Conservation (phyloP, 2,329 filamentous ascomycete species). For the Alternaria sp. region DNA sequence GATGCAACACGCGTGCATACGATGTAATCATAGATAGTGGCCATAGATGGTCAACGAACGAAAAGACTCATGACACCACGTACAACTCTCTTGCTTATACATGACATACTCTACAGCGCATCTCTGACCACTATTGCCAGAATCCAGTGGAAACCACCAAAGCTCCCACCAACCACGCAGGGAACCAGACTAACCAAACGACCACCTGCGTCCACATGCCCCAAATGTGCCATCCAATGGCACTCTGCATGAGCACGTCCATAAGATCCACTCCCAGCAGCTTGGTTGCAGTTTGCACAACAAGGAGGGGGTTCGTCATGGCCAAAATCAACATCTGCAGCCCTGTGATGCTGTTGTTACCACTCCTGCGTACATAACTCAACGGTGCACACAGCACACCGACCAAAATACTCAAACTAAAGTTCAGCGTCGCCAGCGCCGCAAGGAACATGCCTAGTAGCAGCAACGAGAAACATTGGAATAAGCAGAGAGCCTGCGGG, state of each 20-base stretch:
- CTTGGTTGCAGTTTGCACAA: conserved; percentile 35
- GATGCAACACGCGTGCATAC: conserved; percentile 9
- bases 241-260: conserved; percentile 71
- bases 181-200: conserved; percentile 96
- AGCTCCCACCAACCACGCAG: conserved; percentile 76
- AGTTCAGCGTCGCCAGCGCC: conserved; percentile 92
- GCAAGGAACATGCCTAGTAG: conserved; percentile 90
- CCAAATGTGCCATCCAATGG: conserved; percentile 88
- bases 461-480: conserved; percentile 91
- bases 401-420: conserved; percentile 84
- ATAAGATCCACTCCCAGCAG: conserved; percentile 49
- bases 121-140: conserved; percentile 10
- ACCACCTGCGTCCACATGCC: conserved; percentile 88
- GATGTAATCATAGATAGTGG: conserved; percentile 28
- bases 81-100: background rate
- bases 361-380: conserved; percentile 66
- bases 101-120: background rate
- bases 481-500: conserved; percentile 74
- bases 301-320: conserved; percentile 41
- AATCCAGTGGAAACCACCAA: conserved; percentile 38
- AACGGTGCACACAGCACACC: conserved; percentile 80
- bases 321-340: conserved; percentile 28
- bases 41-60: conserved; percentile 17
- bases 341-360: conserved; percentile 12
- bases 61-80: conserved; percentile 15